Percentiles rank a stretch among this genome's conserved stretches.
phyloP scores from a whole-genome alignment of 768 basidiomycete genomes.

The Kwoniella dejecticola region DNA sequence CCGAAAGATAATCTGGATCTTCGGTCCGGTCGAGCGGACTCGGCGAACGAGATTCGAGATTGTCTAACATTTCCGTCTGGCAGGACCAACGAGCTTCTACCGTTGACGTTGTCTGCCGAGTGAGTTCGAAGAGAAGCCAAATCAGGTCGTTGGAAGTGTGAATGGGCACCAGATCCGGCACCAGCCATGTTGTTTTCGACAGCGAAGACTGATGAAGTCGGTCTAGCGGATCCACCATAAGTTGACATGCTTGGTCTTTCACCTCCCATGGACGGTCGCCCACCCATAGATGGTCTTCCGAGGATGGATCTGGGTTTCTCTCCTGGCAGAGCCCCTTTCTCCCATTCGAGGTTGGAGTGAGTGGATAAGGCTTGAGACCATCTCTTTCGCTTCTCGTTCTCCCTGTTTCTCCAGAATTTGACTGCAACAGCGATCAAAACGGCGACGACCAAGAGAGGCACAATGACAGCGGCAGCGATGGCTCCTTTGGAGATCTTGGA shows the following conservation, averaged over 20 bases:
- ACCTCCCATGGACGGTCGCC: constrained; percentile 17
- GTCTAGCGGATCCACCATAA: constrained; percentile 25
- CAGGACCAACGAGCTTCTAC: constrained; percentile 36
- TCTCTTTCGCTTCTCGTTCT: constrained; percentile 52
- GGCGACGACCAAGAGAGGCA: constrained; percentile 47
- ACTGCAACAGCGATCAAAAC: constrained; percentile 45
- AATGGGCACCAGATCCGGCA: constrained; percentile 40
- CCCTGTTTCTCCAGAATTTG: constrained; percentile 49
- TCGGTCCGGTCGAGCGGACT: constrained; percentile 44
- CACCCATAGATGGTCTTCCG: constrained; percentile 38
- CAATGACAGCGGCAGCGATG: constrained; percentile 53
- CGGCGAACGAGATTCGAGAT: constrained; percentile 55
- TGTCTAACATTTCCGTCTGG: constrained; percentile 41
- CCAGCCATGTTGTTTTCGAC: constrained; percentile 54
- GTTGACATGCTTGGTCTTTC: constrained; percentile 30
- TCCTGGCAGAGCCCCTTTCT: constrained; percentile 43
- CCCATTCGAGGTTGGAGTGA: constrained; percentile 53
- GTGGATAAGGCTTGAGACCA: constrained; percentile 53
- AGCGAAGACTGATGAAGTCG: constrained; percentile 45
- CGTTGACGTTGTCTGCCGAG: constrained; percentile 38
- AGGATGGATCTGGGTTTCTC: constrained; percentile 45
- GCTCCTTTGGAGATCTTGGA: constrained; percentile 49
- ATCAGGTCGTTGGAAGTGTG: constrained; percentile 29
- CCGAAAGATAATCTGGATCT: constrained; percentile 54
- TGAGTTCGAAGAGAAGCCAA: constrained; percentile 24